These are phyloP conservation scores for Coffea eugenioides DNA, from an alignment of 257 asterid species.

Conservation along the genomic window DNA sequence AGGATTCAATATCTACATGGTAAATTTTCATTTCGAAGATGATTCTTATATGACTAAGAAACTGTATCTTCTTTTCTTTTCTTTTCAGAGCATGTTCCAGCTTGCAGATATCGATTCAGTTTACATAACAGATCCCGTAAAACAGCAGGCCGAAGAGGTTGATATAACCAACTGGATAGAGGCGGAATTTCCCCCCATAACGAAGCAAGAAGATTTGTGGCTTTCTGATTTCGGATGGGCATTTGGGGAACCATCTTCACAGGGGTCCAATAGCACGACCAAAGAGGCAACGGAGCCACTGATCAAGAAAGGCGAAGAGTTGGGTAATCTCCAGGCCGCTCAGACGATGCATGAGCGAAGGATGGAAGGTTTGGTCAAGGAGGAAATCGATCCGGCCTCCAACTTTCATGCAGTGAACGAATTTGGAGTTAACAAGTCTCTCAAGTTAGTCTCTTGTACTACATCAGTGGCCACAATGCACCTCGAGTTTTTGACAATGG, in stretches of 20 bases:
- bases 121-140: conserved; percentile 14
- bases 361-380: background rate
- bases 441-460: background rate
- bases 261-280: conserved; percentile 20
- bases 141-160: conserved; percentile 20
- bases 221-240: conserved; percentile 20
- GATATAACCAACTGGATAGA: conserved; percentile 10
- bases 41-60: conserved; percentile 1
- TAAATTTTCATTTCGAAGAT: background rate
- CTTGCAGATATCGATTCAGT: conserved; percentile 26
- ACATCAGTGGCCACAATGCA: background rate
- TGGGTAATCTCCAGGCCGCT: conserved; percentile 12
- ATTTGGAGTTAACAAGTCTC: background rate
- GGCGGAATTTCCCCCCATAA: conserved; percentile 14
- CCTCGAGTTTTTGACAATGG: conserved; percentile 16
- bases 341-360: background rate
- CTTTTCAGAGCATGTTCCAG: conserved; percentile 22
- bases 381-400: background rate
- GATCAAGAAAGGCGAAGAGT: conserved; percentile 16
- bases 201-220: conserved; percentile 18
- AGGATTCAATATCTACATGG: background rate
- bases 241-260: conserved; percentile 15
- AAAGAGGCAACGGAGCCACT: conserved; percentile 16
- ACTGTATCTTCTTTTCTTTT: background rate
- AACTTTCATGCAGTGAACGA: conserved; percentile 5